A percentile compares a stretch with the other conserved stretches of the same genome.
These are phyloP conservation scores for Arthrobotrys pseudoclavata DNA, from an alignment of 2,329 filamentous ascomycete species.

Conservation along the genomic window DNA sequence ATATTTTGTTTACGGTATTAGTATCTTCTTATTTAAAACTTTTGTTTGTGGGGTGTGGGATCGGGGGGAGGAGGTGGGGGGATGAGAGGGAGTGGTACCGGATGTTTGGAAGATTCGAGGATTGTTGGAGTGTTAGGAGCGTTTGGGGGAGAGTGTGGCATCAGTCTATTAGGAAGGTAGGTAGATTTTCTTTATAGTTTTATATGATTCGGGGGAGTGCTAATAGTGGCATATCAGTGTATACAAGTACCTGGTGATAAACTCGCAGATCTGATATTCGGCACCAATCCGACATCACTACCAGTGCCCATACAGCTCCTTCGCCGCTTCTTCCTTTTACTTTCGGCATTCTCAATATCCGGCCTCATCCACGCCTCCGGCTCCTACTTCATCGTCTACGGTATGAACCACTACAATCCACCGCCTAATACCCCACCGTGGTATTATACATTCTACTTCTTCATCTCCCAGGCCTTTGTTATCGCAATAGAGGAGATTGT, in stretches of 20 bases:
- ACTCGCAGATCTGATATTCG: slow-evolving; percentile 6
- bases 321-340: slow-evolving; percentile 6
- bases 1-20: slow-evolving; percentile 19
- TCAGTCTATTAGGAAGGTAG: slow-evolving; percentile 16
- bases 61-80: slow-evolving; percentile 9
- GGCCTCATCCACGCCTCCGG: slow-evolving; percentile 13
- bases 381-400: slow-evolving; percentile 11
- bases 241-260: slow-evolving; percentile 10
- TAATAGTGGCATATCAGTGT: background rate
- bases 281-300: background rate
- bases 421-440: background rate
- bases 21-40: slow-evolving; percentile 2
- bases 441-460: slow-evolving; percentile 26
- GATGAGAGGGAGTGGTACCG: background rate
- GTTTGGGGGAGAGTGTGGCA: slow-evolving; percentile 34
- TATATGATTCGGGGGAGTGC: background rate
- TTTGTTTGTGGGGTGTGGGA: slow-evolving; percentile 19
- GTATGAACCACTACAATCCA: slow-evolving; percentile 1
- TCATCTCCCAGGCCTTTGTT: slow-evolving; percentile 1
- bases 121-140: slow-evolving; percentile 26
- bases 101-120: slow-evolving; percentile 23
- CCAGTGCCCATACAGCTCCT: background rate
- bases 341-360: slow-evolving; percentile 17
- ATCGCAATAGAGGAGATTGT: slow-evolving; percentile 15
- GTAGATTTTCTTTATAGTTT: background rate